Percentiles rank a stretch among this genome's conserved stretches.
Conservation (phyloP, 495 filamentous ascomycete species). For the Penicillium flavigenum region DNA sequence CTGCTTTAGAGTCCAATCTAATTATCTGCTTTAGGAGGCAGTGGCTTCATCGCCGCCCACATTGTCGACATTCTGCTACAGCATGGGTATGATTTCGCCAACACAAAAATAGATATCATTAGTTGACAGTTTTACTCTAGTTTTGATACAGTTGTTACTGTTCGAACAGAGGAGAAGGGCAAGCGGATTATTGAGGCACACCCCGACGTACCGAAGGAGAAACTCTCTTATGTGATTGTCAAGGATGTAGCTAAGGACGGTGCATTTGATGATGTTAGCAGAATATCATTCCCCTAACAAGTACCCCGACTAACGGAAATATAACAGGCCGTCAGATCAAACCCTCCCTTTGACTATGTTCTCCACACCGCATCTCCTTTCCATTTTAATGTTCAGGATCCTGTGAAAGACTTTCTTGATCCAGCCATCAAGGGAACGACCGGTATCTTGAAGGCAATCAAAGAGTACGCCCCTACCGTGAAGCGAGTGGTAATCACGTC, state of each 20-base stretch:
- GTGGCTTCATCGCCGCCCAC: slow-evolving; percentile 77
- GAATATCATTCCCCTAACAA: neutral
- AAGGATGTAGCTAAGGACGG: slow-evolving; percentile 73
- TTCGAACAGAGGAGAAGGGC: slow-evolving; percentile 77
- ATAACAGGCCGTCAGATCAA: slow-evolving; percentile 57
- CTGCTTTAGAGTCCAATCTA: slow-evolving; percentile 4
- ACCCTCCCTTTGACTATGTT: slow-evolving; percentile 78
- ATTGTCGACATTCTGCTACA: slow-evolving; percentile 72
- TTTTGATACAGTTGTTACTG: slow-evolving; percentile 80
- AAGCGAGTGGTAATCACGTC: slow-evolving; percentile 83
- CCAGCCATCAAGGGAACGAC: slow-evolving; percentile 85
- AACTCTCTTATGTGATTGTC: slow-evolving; percentile 75
- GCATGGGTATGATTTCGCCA: slow-evolving; percentile 43
- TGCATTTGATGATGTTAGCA: slow-evolving; percentile 70
- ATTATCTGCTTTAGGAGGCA: slow-evolving; percentile 48
- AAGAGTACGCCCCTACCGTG: slow-evolving; percentile 70
- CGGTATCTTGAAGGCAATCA: slow-evolving; percentile 72
- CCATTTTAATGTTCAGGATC: slow-evolving; percentile 68
- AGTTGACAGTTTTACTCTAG: slow-evolving; percentile 20
- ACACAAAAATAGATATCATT: slow-evolving; percentile 3
- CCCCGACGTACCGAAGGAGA: slow-evolving; percentile 55
- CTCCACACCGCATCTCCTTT: slow-evolving; percentile 89
- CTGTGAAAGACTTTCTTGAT: slow-evolving; percentile 77
- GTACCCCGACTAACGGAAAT: neutral
- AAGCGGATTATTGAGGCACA: slow-evolving; percentile 69